Percentiles rank a stretch among this genome's conserved stretches.
Conservation (phyloP, 2,329 filamentous ascomycete genomes). For the Ophiostoma ulmi region DNA sequence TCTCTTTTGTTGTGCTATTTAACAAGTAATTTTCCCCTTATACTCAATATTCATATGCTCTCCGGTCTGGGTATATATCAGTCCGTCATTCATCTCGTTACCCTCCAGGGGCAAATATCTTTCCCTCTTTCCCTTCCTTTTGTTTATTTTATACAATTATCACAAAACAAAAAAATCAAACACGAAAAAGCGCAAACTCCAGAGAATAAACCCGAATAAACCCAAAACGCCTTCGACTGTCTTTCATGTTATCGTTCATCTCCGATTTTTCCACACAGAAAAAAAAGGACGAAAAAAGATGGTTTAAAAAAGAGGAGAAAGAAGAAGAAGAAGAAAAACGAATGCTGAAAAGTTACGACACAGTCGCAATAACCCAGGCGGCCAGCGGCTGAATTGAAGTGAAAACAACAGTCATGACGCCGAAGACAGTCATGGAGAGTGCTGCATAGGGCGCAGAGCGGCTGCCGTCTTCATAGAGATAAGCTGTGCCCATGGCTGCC, state of each 20-base stretch:
- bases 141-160: neutral
- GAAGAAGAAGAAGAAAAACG: neutral
- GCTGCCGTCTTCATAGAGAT: constrained; percentile 50
- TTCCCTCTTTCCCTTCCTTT: neutral
- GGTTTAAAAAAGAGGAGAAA: neutral
- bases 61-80: constrained; percentile 13
- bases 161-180: too few species aligned
- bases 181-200: neutral
- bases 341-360: constrained; percentile 27
- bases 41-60: neutral
- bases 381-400: constrained; percentile 46
- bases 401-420: constrained; percentile 52
- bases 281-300: neutral
- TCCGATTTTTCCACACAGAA: neutral
- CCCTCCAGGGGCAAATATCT: neutral
- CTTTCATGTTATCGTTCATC: constrained; percentile 1
- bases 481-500: constrained; percentile 55
- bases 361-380: constrained; percentile 35
- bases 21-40: neutral
- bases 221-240: constrained; percentile 11
- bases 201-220: neutral
- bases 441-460: constrained; percentile 52
- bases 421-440: constrained; percentile 54
- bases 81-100: neutral
- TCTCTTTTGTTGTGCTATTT: neutral